Evolutionary conservation across 495 filamentous ascomycete genomes (phyloP).

Genomic region (Hypoxylon cercidicola): DNA sequence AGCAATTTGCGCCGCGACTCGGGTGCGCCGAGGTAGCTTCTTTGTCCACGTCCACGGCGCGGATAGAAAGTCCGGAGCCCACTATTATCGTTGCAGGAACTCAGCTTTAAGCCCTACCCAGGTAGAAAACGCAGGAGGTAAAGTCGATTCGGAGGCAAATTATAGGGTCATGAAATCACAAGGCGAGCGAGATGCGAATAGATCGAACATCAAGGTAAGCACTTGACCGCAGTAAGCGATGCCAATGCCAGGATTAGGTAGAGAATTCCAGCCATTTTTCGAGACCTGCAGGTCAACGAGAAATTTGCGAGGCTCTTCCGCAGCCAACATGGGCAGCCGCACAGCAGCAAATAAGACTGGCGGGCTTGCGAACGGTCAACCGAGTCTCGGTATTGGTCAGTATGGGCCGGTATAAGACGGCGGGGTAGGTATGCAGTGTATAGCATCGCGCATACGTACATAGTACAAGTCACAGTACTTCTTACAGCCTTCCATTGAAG

Average conservation of each 20-base stretch:
- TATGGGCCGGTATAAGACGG: slow-evolving; percentile 36
- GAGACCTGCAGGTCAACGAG: slow-evolving; percentile 25
- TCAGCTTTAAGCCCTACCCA: slow-evolving; percentile 8
- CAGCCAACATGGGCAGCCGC: slow-evolving; percentile 30
- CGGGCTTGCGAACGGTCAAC: slow-evolving; percentile 4
- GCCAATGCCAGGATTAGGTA: slow-evolving; percentile 13
- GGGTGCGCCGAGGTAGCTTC: slow-evolving; percentile 16
- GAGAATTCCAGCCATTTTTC: slow-evolving; percentile 9
- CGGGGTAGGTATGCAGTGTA: slow-evolving; percentile 39
- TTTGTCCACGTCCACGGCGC: slow-evolving; percentile 2
- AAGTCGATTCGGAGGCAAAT: slow-evolving; percentile 7
- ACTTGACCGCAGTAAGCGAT: slow-evolving; percentile 33
- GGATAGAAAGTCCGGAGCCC: slow-evolving; percentile 17
- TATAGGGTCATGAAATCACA: slow-evolving; percentile 15
- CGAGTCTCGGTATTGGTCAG: slow-evolving; percentile 5
- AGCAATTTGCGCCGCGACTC: slow-evolving; percentile 20
- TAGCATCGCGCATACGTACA: slow-evolving; percentile 38
- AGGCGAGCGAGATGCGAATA: slow-evolving; percentile 3
- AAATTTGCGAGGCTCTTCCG: slow-evolving; percentile 31
- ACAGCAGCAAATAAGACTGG: slow-evolving; percentile 14
- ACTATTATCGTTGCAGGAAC: slow-evolving; percentile 8
- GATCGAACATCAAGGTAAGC: slow-evolving; percentile 8
- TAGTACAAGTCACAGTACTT: slow-evolving; percentile 18
- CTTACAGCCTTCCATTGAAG: slow-evolving; percentile 15
- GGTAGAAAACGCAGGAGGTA: not conserved